Base-by-base conservation (phyloP, 208 protist species). In the Leishmania major region DNA sequence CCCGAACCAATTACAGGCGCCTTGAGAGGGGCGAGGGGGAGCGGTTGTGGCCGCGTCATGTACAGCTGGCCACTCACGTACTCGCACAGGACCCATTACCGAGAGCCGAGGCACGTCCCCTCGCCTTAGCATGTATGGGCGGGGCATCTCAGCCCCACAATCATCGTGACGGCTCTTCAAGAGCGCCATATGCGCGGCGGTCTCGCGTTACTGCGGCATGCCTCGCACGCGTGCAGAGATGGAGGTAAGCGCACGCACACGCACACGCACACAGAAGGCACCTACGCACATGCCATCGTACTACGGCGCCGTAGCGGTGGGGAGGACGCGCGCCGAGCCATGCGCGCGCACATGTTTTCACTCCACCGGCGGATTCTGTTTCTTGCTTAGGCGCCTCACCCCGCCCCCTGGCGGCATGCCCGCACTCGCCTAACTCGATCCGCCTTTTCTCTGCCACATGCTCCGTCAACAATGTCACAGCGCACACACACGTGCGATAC, bases 401-500 rank as follows among this genome's bases (percentile, higher is more conserved):
- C 43, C 31, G 7, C 62, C 15, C 62, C 5, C 31, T 8, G 22
- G 40, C 43, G 45, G 40, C 43, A 28, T 55, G 70, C 45, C 25
- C 25, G 25, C 45, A 74, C 70, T 4, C 15, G 25, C 22, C 28
- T 28, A 74, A 3, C 25, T 53, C 70, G 22, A 11, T 47, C 67
- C 15, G 4, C 64, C 55, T 45, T 64, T 37, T 45, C 55, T 64
- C 73, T 15, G 22, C 25, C 53, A 19, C 35, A 71, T 45, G 47
- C 37, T 45, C 37, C 35, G n/a, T 43, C 77, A 67, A 75, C 81
- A 37, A 25, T 60, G n/a, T 45, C 47, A 73, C 43, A 69, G 59
- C 77, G 15, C 51, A 70, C 70, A 17, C 70, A 17, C 66, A 71
- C 66, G 31, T 49, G 35, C 17, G 31, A 49, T n/a, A n/a, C 15